Evolutionary conservation across 208 protist genomes (phyloP), one percentile per base, ranked within the genome.

Genomic region (Leishmania amazonensis): DNA sequence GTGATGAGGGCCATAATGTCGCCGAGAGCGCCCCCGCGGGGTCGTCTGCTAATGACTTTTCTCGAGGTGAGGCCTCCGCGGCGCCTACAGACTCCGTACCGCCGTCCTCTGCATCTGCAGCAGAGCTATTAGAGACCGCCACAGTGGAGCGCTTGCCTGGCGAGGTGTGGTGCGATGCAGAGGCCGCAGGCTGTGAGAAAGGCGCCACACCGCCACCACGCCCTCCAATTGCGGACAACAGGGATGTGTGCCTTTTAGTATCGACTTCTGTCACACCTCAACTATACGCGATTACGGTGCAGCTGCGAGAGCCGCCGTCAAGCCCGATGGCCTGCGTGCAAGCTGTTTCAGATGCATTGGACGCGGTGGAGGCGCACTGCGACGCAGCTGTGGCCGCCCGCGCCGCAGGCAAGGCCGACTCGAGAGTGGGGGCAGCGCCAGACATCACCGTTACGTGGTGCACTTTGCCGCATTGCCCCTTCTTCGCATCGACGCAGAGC

Each of bases 401-500:
- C 31, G 19, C n/a, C 45, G 28, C 42, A 71, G 64, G 24, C 42
- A 54, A 19, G 38, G 11, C 3, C 45, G 28, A 49, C 15, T 54
- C 47, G 19, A 21, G 19, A n/a, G 15, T 51, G 51, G 38, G 24
- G 45, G 13, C 9, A 28, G 53, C 54, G 15, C 60, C 68, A 9
- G 45, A 24, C 38, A 67, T 83, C 51, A 62, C 54, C 2, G 79
- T 83, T 1, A 79, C 64, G 19, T 82, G 79, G 71, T 88, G 81
- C 62, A 83, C 86, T 11, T 60, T 90, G 60, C 90, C 86, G 24
- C 75, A 83, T n/a, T 80, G 85, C 70, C 45, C 88, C 58, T 96
- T 95, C 76, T 96, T 95, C 81, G 70, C 70, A 9, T 45, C 91
- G 1, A 57, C 35, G 28, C 83, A 89, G 70, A 78, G 78, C 67